phyloP scores from a whole-genome alignment of 1,284 basidiomycete genomes.

The Xanthoconium separans region DNA sequence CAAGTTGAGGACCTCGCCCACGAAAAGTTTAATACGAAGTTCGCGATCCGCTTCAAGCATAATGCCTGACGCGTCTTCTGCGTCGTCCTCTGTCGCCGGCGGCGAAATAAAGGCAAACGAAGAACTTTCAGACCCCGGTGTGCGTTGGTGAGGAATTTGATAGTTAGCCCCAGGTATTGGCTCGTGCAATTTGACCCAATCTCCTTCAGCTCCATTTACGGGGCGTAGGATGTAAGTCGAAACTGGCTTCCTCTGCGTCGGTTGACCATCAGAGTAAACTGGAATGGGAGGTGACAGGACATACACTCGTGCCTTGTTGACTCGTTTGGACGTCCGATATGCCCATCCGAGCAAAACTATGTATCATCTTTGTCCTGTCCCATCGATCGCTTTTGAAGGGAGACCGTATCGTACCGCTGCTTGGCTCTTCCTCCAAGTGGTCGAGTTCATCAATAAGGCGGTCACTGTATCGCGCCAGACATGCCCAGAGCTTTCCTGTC shows the following conservation, averaged over 20 bases:
- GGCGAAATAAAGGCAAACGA: slow-evolving; percentile 1
- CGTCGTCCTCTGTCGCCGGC: background rate
- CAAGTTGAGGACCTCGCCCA: slow-evolving; percentile 55
- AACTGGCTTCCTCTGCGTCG: slow-evolving; percentile 40
- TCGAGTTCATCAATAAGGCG: slow-evolving; percentile 60
- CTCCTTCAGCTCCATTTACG: slow-evolving; percentile 27
- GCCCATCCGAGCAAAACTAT: slow-evolving; percentile 66
- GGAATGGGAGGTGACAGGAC: slow-evolving; percentile 1
- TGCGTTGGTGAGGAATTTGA: slow-evolving; percentile 7
- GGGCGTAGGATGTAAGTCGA: slow-evolving; percentile 45
- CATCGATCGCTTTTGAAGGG: slow-evolving; percentile 56
- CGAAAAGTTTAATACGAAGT: slow-evolving; percentile 75
- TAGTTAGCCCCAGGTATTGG: slow-evolving; percentile 29
- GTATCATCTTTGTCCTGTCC: slow-evolving; percentile 77
- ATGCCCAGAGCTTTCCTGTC: slow-evolving; percentile 63
- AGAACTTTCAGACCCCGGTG: slow-evolving; percentile 3
- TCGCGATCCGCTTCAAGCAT: slow-evolving; percentile 70
- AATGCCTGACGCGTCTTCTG: slow-evolving; percentile 39
- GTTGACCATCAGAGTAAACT: slow-evolving; percentile 2
- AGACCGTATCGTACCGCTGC: slow-evolving; percentile 34
- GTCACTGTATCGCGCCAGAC: slow-evolving; percentile 77
- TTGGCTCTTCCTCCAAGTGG: slow-evolving; percentile 55
- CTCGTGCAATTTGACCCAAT: slow-evolving; percentile 43
- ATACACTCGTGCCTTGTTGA: slow-evolving; percentile 19
- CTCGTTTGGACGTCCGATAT: slow-evolving; percentile 21